These are phyloP conservation scores for Malassezia caprae DNA, from an alignment of 1,284 basidiomycete species.

Conservation along the genomic window DNA sequence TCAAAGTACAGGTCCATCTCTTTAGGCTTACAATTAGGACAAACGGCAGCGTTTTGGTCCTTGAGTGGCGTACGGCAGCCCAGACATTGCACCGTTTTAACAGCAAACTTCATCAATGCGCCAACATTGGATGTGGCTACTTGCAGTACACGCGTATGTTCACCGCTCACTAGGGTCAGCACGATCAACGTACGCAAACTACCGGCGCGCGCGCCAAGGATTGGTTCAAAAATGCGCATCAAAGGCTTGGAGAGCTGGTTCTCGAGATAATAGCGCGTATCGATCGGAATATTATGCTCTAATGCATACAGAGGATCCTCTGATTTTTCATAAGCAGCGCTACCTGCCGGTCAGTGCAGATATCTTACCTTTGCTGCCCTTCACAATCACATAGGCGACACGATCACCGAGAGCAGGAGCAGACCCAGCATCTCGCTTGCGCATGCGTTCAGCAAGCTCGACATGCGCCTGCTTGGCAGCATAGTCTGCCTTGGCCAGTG, in stretches of 20 bases:
- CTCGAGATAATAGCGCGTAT: slow-evolving; percentile 47
- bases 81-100: slow-evolving; percentile 43
- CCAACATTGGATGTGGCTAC: slow-evolving; percentile 44
- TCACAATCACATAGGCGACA: slow-evolving; percentile 47
- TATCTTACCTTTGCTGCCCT: slow-evolving; percentile 36
- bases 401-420: slow-evolving; percentile 46
- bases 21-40: slow-evolving; percentile 38
- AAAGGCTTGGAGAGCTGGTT: slow-evolving; percentile 46
- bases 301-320: slow-evolving; percentile 48
- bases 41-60: slow-evolving; percentile 37
- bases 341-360: background rate
- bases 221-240: slow-evolving; percentile 48
- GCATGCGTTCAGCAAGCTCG: slow-evolving; percentile 46
- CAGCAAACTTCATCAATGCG: slow-evolving; percentile 47
- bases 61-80: slow-evolving; percentile 45
- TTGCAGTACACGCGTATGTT: slow-evolving; percentile 44
- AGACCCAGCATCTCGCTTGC: slow-evolving; percentile 45
- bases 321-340: slow-evolving; percentile 44
- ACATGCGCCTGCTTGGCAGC: slow-evolving; percentile 47
- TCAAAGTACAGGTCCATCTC: slow-evolving; percentile 43
- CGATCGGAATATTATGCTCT: slow-evolving; percentile 48
- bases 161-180: slow-evolving; percentile 25
- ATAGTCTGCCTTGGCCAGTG: slow-evolving; percentile 44
- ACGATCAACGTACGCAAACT: slow-evolving; percentile 21
- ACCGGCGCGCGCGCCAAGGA: slow-evolving; percentile 37